Percentiles rank a stretch among this genome's conserved stretches.
These are phyloP conservation scores for Agrostemma githago DNA, from an alignment of 148 eudicot species.

Conservation along the genomic window DNA sequence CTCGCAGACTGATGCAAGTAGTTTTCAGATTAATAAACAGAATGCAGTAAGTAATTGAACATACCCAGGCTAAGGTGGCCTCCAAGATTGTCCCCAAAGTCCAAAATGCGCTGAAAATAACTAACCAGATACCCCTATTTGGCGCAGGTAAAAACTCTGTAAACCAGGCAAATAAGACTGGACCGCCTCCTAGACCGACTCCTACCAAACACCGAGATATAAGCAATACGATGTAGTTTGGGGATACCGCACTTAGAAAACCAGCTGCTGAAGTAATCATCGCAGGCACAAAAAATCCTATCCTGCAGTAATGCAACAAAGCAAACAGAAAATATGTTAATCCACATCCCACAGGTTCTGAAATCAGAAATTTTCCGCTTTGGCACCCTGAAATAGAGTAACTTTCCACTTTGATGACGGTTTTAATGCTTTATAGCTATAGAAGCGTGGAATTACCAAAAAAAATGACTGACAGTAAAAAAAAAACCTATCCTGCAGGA, in stretches of 20 bases:
- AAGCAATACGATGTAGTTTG: constrained; percentile 26
- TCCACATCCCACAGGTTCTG: too few relatives aligned
- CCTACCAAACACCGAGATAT: constrained; percentile 33
- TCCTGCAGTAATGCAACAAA: constrained; percentile 16
- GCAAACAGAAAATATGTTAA: neutral
- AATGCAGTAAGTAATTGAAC: neutral
- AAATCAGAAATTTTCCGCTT: too few relatives aligned
- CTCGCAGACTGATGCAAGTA: too few relatives aligned
- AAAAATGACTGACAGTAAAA: too few relatives aligned
- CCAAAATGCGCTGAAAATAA: constrained; percentile 32
- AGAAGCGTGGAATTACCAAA: too few relatives aligned
- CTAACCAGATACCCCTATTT: constrained; percentile 32
- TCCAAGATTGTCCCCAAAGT: constrained; percentile 27
- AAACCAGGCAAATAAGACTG: constrained; percentile 28
- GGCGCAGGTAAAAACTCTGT: constrained; percentile 34
- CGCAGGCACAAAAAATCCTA: constrained; percentile 28
- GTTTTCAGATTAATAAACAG: too few relatives aligned
- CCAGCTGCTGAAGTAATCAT: constrained; percentile 29
- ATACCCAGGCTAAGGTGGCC: constrained; percentile 35
- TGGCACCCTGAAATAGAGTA: too few relatives aligned
- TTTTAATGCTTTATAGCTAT: too few relatives aligned
- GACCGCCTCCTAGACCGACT: constrained; percentile 32
- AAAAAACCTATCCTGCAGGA: constrained; percentile 15
- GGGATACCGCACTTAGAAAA: constrained; percentile 30
- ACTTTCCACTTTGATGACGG: neutral